Evolutionary conservation across 305 asterid genomes (phyloP).

Genomic region (Plantago rigida): DNA sequence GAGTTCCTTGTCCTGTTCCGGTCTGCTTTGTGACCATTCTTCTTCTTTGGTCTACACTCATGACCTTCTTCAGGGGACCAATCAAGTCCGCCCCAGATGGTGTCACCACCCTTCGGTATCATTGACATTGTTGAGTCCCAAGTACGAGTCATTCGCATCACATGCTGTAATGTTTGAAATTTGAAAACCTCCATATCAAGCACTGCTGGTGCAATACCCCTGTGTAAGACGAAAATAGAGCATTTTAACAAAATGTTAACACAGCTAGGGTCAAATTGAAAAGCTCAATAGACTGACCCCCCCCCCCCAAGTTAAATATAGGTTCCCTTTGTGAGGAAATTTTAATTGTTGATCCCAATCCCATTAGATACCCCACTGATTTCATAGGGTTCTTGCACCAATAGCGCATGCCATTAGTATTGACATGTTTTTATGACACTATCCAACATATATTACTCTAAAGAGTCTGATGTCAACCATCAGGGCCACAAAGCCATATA

Average conservation of each 20-base stretch:
- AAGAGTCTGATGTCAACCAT: too few relatives aligned
- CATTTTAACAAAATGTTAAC: background rate
- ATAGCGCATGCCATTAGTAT: too few relatives aligned
- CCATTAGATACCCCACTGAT: too few relatives aligned
- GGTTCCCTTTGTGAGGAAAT: too few relatives aligned
- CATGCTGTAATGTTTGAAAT: slow-evolving; percentile 60
- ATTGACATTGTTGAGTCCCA: slow-evolving; percentile 86
- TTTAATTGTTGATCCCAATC: too few relatives aligned
- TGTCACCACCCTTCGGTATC: slow-evolving; percentile 73
- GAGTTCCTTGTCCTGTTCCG: slow-evolving; percentile 29
- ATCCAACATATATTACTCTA: too few relatives aligned
- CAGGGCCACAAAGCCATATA: too few relatives aligned
- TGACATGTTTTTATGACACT: too few relatives aligned
- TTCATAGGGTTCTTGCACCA: too few relatives aligned
- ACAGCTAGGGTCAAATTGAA: background rate
- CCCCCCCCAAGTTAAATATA: too few relatives aligned
- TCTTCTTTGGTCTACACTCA: slow-evolving; percentile 40
- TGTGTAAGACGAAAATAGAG: slow-evolving; percentile 29
- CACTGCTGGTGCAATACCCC: slow-evolving; percentile 65
- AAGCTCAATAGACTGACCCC: background rate
- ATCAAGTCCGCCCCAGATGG: slow-evolving; percentile 76
- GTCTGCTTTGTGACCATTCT: slow-evolving; percentile 34
- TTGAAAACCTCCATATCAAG: slow-evolving; percentile 59
- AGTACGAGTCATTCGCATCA: slow-evolving; percentile 69
- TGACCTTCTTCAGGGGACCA: slow-evolving; percentile 86